Evolutionary conservation across 164 flowering plant species (phyloP).

Genomic region (Magnolia changhungtana): DNA sequence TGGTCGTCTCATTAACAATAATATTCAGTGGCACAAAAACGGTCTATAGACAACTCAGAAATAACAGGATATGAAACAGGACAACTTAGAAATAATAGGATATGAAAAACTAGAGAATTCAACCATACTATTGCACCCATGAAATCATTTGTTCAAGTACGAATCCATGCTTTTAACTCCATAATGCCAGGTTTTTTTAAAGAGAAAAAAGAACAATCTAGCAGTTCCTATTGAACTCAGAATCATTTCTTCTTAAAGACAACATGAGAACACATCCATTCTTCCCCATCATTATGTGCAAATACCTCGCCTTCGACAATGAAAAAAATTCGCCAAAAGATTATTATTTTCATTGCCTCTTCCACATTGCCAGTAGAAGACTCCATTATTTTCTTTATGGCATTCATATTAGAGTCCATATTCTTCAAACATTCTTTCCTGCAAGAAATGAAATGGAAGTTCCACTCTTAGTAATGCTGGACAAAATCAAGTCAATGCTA

Average conservation of each 20-base stretch:
- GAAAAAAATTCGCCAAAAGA: constrained; percentile 18
- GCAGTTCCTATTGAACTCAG: not conserved
- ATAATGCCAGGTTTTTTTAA: not conserved
- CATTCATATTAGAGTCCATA: constrained; percentile 3
- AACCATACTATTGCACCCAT: not conserved
- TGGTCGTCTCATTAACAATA: no score
- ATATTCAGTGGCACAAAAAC: no score
- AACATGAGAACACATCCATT: constrained; percentile 15
- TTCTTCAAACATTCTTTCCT: constrained; percentile 19
- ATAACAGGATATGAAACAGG: not conserved
- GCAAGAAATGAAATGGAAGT: not conserved
- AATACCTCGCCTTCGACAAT: constrained; percentile 2
- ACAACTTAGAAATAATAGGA: no score
- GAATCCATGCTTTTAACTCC: not conserved
- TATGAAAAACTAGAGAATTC: not conserved
- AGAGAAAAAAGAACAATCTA: not conserved
- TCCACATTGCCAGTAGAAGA: constrained; percentile 7
- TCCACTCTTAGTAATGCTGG: not conserved
- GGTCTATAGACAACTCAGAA: no score
- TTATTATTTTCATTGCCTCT: constrained; percentile 6
- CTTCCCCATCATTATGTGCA: constrained; percentile 13
- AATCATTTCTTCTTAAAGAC: constrained; percentile 21
- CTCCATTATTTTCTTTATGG: not conserved
- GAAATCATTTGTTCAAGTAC: not conserved
- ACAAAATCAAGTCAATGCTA: not conserved